phyloP scores from a whole-genome alignment of 768 basidiomycete species.

The Termitomyces bulborhizus region DNA sequence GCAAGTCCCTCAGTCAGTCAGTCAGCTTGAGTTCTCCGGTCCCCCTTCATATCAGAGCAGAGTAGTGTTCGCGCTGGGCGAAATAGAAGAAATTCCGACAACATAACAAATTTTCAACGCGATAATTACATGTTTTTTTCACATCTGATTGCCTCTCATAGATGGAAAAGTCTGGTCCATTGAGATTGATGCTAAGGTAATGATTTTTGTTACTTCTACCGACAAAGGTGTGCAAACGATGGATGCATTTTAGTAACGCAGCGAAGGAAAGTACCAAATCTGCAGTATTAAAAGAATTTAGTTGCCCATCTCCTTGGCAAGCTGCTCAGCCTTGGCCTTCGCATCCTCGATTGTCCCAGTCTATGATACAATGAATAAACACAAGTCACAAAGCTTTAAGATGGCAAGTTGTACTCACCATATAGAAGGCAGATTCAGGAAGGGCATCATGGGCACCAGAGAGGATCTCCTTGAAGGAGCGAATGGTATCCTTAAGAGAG shows the following conservation, averaged over 20 bases:
- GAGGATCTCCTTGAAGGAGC: conserved; percentile 98
- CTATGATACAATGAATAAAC: conserved; percentile 21
- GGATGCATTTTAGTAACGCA: conserved; percentile 5
- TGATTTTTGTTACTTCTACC: conserved; percentile 8
- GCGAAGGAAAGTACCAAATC: conserved; percentile 5
- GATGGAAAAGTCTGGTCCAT: too few relatives aligned
- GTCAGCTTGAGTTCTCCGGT: too few relatives aligned
- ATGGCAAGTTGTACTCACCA: conserved; percentile 40
- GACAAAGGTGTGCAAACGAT: conserved; percentile 10
- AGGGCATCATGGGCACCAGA: conserved; percentile 81
- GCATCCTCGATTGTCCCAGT: conserved; percentile 95
- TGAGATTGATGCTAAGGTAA: conserved; percentile 1
- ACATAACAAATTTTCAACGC: too few relatives aligned
- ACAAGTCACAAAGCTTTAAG: background rate
- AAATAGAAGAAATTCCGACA: too few relatives aligned
- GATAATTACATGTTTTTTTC: too few relatives aligned
- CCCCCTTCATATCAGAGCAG: too few relatives aligned
- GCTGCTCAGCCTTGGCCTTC: conserved; percentile 95
- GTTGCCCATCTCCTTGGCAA: conserved; percentile 87
- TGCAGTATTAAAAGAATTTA: conserved; percentile 20
- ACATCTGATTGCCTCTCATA: too few relatives aligned
- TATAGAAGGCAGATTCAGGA: conserved; percentile 98
- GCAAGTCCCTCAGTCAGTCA: too few relatives aligned
- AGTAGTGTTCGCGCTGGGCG: too few relatives aligned
- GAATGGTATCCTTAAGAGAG: conserved; percentile 90